Evolutionary conservation across 1,284 basidiomycete species (phyloP), one percentile per base, ranked within the genome.

Genomic region (Melampsora medusae): DNA sequence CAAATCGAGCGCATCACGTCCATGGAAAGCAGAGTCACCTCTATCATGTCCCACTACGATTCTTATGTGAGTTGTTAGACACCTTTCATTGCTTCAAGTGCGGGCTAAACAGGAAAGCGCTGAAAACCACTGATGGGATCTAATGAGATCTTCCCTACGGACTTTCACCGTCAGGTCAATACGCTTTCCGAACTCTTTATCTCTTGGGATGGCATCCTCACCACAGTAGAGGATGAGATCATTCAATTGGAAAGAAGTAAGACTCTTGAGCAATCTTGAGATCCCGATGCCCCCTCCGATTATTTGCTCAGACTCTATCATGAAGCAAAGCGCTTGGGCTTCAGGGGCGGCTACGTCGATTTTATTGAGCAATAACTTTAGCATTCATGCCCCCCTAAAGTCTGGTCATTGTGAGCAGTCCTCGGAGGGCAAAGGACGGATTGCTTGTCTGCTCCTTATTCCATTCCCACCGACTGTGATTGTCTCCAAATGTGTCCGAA

Each of bases 161-260:
- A 25, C n/a, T 17, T 59, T 72, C 31, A 25, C 38, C 16, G 9
- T 48, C 31, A 81, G 81, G 79, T 81, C 62, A 64, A 78, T 6
- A 78, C 78, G 25, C 77, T 81, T 19, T 81, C 80, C 1, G 79
- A 81, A 59, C 70, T 80, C 12, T 81, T 81, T 61, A 78, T 81
- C 14, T 76, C 74, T 48, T 81, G 80, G 81, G 79, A 81, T 67
- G 78, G 79, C 5, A 69, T 80, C 14, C 38, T 81, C 16, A 69
- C 66, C 1, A 73, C 77, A 10, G 79, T 79, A 0, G 81, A 81
- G 53, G 76, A 78, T 22, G 67, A 77, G 4, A 65, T 81, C 12
- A 65, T 78, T 1, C 60, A 66, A 33, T 61, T 81, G 12, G 80
- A 81, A 67, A 78, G 77, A 50, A 53, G 7, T 64, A 67, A 25